Evolutionary conservation across 805 yeast genomes (phyloP).

Genomic region (Lachancea sp.): DNA sequence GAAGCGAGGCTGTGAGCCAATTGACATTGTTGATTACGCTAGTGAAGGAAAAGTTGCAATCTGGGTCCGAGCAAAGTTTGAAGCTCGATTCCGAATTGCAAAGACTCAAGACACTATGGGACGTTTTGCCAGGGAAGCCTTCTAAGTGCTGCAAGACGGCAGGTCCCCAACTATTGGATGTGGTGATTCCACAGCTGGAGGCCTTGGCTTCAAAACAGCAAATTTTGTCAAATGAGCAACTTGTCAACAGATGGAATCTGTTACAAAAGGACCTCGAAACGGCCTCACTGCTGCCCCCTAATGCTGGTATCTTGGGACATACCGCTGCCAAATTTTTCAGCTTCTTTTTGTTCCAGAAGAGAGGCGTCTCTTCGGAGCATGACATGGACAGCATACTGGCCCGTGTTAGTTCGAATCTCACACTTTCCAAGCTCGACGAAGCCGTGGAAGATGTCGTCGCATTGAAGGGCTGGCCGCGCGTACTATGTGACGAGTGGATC

Average conservation of each 20-base stretch:
- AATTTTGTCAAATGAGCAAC: slow-evolving; percentile 69
- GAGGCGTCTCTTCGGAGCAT: slow-evolving; percentile 71
- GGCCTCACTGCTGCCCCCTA: slow-evolving; percentile 85
- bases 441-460: slow-evolving; percentile 91
- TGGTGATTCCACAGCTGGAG: slow-evolving; percentile 40
- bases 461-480: slow-evolving; percentile 89
- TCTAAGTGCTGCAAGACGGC: slow-evolving; percentile 19
- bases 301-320: slow-evolving; percentile 93
- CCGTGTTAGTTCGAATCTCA: slow-evolving; percentile 69
- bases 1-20: slow-evolving; percentile 33
- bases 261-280: slow-evolving; percentile 82
- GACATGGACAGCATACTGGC: slow-evolving; percentile 88
- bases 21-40: slow-evolving; percentile 21
- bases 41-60: slow-evolving; percentile 18
- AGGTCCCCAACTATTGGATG: slow-evolving; percentile 21
- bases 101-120: slow-evolving; percentile 19
- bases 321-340: slow-evolving; percentile 73
- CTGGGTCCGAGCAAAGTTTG: slow-evolving; percentile 18
- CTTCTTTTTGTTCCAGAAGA: slow-evolving; percentile 64
- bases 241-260: slow-evolving; percentile 71
- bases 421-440: slow-evolving; percentile 68
- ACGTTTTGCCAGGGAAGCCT: slow-evolving; percentile 23
- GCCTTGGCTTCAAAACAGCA: slow-evolving; percentile 38
- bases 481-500: slow-evolving; percentile 88
- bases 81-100: slow-evolving; percentile 36